Percentiles rank a stretch among this genome's conserved stretches.
Conservation (phyloP, 73 alveolate genomes). For the Paramecium biaurelia region DNA sequence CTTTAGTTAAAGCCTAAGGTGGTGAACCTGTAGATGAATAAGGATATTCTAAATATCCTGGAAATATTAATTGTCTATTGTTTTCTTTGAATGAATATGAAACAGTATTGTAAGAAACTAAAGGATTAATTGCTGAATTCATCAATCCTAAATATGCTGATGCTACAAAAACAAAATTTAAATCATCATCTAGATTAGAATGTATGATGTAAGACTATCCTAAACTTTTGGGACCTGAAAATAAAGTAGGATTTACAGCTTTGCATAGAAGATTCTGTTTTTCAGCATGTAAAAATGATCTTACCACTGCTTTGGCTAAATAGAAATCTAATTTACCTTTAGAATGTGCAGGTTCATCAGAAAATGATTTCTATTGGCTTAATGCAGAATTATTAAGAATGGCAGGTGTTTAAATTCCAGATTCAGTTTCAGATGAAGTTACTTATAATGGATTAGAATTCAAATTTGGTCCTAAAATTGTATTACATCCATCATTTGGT, state of each 20-base stretch:
- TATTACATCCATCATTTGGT: slow-evolving; percentile 93
- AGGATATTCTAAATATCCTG: slow-evolving; percentile 94
- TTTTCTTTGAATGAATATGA: slow-evolving; percentile 76
- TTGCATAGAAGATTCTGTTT: slow-evolving; percentile 94
- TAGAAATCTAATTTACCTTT: slow-evolving; percentile 75
- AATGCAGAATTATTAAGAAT: slow-evolving; percentile 75
- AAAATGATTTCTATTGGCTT: slow-evolving; percentile 81
- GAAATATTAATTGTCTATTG: slow-evolving; percentile 86
- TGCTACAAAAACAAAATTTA: slow-evolving; percentile 86
- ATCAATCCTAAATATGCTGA: slow-evolving; percentile 99
- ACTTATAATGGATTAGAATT: slow-evolving; percentile 76
- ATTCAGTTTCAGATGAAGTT: slow-evolving; percentile 62
- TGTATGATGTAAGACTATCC: slow-evolving; percentile 99
- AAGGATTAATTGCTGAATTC: slow-evolving; percentile 98
- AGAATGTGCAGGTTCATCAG: slow-evolving; percentile 90
- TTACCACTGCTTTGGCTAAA: slow-evolving; percentile 84
- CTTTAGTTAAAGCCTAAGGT: slow-evolving; percentile 88
- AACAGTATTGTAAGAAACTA: slow-evolving; percentile 78
- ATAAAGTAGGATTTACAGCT: slow-evolving; percentile 91
- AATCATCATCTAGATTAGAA: slow-evolving; percentile 97
- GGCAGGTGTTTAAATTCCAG: slow-evolving; percentile 79
- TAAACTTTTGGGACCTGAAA: slow-evolving; percentile 77
- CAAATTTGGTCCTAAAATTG: slow-evolving; percentile 85
- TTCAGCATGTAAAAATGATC: slow-evolving; percentile 95
- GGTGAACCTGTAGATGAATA: slow-evolving; percentile 91